Evolutionary conservation across 2,329 filamentous ascomycete genomes (phyloP), one percentile per base, ranked within the genome.

Genomic region (Nothophaeocryptopus gaeumannii): DNA sequence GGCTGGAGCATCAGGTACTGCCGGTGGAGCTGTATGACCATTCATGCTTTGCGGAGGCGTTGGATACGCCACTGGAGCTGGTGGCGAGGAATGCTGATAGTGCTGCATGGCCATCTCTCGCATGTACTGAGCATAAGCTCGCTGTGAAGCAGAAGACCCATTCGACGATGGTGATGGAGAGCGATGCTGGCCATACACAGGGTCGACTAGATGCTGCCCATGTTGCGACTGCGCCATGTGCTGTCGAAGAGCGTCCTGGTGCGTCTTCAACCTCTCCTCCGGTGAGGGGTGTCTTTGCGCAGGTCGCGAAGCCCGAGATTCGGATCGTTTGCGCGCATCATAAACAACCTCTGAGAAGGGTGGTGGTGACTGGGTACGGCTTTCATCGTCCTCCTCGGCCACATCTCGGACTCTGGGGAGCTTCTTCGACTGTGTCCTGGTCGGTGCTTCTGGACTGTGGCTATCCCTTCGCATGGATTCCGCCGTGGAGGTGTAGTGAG

Each of bases 1-100:
- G 20, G 20, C 20, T 13, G 66, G 65, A 8, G 65, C 50, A 10
- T 66, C 63, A 9, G 66, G 66, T 1, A 51, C 66, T 2, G 57
- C 50, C 11, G 64, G 63, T 29, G 47, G 61, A n/a, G 55, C 47
- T 13, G 43, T 36, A 12, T 51, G 47, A 13, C 51, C 46, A 30
- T 58, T 54, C 16, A 50, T 47, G 2, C 40, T 16, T 31, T 47
- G 55, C 8, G 49, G 36, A 8, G 53, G 56, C 8, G 44, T 37
- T 12, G 52, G 45, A 35, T 53, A 54, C 7, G 38, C 39, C 36
- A 39, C 32, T 33, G 49, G 30, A 9, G 40, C 37, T 13, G 58
- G 58, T 26, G 55, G 50, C 5, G 60, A 50, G 12, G 56, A 53
- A 41, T 56, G 55, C 31, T 59, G 58, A 41, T 63, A 65, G 35